A percentile compares a stretch with the other conserved stretches of the same genome.
These are phyloP conservation scores for Diaporthe vexans DNA, from an alignment of 2,329 filamentous ascomycete species.

Conservation along the genomic window DNA sequence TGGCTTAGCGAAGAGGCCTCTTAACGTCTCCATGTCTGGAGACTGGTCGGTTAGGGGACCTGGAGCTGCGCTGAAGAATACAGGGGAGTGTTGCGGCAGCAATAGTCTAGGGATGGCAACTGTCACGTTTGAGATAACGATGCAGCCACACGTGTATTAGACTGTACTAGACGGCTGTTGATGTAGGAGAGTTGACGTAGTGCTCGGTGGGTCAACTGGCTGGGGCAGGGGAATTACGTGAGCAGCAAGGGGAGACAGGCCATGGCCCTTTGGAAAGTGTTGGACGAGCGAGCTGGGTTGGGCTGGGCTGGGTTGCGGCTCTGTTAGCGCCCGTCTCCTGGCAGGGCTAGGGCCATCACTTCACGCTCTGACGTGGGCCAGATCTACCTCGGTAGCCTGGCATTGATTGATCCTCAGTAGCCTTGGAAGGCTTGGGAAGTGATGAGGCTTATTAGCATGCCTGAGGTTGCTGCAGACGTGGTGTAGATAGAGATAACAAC, in stretches of 20 bases:
- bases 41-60: constrained; percentile 25
- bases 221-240: constrained; percentile 4
- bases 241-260: background rate
- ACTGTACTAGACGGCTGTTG: background rate
- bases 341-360: background rate
- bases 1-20: constrained; percentile 88
- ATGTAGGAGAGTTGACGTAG: constrained; percentile 41
- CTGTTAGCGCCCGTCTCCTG: constrained; percentile 28
- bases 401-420: background rate
- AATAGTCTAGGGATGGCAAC: constrained; percentile 1
- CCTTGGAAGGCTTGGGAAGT: background rate
- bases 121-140: constrained; percentile 29
- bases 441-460: background rate
- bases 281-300: background rate
- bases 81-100: background rate
- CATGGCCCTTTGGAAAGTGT: constrained; percentile 1
- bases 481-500: background rate
- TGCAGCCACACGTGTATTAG: background rate
- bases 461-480: background rate
- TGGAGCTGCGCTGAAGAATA: constrained; percentile 16
- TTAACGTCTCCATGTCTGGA: constrained; percentile 84
- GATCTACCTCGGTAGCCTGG: background rate
- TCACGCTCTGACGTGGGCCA: background rate
- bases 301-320: constrained; percentile 11
- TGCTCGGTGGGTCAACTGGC: constrained; percentile 29